Conservation (phyloP, 148 eudicot genomes). For the Camellia granthamiana region DNA sequence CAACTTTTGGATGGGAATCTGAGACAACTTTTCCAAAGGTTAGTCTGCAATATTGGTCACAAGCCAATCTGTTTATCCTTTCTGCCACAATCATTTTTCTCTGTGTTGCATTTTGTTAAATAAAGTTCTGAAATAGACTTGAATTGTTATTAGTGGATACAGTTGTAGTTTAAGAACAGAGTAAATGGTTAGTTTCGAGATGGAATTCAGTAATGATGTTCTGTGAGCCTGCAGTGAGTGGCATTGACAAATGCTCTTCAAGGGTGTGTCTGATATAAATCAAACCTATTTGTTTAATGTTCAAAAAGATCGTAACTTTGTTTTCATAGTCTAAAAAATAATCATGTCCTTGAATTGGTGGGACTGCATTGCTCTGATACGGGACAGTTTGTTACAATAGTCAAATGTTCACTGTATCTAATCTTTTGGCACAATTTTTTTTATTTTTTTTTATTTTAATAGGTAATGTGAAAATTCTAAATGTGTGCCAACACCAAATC, state of each 20-base stretch:
- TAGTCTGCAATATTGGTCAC: conserved; percentile 1
- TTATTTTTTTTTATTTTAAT: too few relatives aligned
- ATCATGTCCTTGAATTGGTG: background rate
- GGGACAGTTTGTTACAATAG: background rate
- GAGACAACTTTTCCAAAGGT: conserved; percentile 76
- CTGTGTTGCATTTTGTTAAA: background rate
- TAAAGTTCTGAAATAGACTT: background rate
- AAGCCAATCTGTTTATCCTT: background rate
- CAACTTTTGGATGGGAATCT: conserved; percentile 76
- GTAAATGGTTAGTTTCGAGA: background rate
- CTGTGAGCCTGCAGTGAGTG: background rate
- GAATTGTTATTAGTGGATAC: background rate
- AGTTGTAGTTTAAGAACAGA: background rate
- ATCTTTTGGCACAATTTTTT: background rate
- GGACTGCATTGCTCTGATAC: background rate
- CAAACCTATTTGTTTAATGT: background rate
- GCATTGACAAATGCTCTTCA: background rate
- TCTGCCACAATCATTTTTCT: background rate
- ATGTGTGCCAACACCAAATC: too few relatives aligned
- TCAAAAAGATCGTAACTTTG: background rate
- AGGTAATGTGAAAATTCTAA: too few relatives aligned
- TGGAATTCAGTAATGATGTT: background rate
- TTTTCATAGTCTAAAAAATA: background rate
- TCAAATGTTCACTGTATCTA: background rate
- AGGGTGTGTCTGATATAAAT: background rate